Base-by-base conservation (phyloP, 106 monocot species). In the Iris macrosiphon region DNA sequence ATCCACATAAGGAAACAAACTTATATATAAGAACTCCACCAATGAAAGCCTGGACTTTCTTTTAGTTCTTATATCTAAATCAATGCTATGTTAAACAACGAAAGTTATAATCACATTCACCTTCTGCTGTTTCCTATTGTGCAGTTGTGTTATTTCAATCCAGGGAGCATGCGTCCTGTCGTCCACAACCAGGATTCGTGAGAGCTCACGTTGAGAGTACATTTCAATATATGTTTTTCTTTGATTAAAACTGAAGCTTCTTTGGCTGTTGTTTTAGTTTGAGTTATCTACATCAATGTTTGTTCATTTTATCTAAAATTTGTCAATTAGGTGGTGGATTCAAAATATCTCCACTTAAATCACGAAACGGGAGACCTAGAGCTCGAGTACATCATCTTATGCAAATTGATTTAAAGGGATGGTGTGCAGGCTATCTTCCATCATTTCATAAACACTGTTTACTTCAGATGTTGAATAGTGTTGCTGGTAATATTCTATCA, bases 401-500 rank as follows among this genome's bases (percentile, higher is more conserved):
- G 85, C 85, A 85, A 59, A 69, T 85, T 62, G 85, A 85, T 57
- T 42, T 85, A 27, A 85, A 76, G 58, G 85, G 85, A 28, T 85
- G 85, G 79, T 52, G 59, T 33, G 56, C 79, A 6, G 57, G 72
- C 15, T 66, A 66, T 72, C 41, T 73, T 13, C 62, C 76, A 35
- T 70, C 85, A 47, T 80, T 79, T 73, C 85, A 80, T 57, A 79
- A 85, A 50, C 79, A 76, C 66, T 79, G 72, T 59, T 45, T 85
- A 45, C 52, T 85, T 57, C 79, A 73, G n/a, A 85, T 85, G 72
- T 42, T 85, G 62, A 80, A 66, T 57, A 73, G 72, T 66, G 75
- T 85, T 52, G 79, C 79, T 55, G 85, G 85, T 85, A 74, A 37
- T 59, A 19, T 19, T 72, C 40, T 41, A 21, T 32, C 2, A 8